A percentile compares a stretch with the other conserved stretches of the same genome.
Conservation (phyloP, 2,329 filamentous ascomycete genomes). For the Botrytis deweyae region DNA sequence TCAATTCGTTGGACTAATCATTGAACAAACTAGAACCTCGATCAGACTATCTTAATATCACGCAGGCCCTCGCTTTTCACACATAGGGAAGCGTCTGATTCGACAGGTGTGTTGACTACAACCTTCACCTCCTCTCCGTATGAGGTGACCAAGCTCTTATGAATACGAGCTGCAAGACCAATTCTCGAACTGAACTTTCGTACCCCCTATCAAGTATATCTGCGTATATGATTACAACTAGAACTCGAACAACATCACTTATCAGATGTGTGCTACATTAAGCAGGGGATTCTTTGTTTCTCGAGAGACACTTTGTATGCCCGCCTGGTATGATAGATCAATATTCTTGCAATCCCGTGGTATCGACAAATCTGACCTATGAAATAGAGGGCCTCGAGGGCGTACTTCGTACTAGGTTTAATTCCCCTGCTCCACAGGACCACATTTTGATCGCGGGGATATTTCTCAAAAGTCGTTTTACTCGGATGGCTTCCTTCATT, state of each 20-base stretch:
- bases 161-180: background rate
- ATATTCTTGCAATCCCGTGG: conserved; percentile 2
- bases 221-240: background rate
- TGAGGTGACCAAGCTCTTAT: background rate
- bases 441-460: conserved; percentile 13
- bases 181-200: background rate
- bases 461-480: conserved; percentile 10
- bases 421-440: background rate
- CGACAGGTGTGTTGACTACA: background rate
- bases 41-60: background rate
- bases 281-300: background rate
- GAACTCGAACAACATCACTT: background rate
- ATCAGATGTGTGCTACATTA: background rate
- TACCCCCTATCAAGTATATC: background rate
- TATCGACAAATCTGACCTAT: background rate
- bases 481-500: conserved; percentile 3
- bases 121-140: background rate
- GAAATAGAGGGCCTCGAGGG: background rate
- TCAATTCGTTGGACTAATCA: background rate
- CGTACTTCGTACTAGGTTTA: background rate
- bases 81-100: background rate
- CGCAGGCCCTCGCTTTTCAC: background rate
- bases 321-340: conserved; percentile 5
- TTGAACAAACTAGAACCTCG: background rate
- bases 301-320: background rate